Base-by-base conservation (phyloP, 192 early-diverging fungal genomes). In the Obelidium mucronatum region DNA sequence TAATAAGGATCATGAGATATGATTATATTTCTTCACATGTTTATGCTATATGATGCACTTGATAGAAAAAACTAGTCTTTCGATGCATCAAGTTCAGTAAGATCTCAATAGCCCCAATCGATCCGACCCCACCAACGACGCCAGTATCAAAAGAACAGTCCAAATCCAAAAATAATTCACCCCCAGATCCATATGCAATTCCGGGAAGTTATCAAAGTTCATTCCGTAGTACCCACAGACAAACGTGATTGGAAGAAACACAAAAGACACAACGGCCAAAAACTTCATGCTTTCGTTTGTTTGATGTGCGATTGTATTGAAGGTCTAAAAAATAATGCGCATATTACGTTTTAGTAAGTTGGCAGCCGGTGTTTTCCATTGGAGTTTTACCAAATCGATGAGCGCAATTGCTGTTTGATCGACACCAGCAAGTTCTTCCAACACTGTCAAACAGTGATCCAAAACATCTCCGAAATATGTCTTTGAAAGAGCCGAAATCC, bases 171-270 rank as follows among this genome's bases (percentile, higher is more conserved):
- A 58, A 58, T 58, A 58, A 11, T 8, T 24, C 8, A 58, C 8
- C 55, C 55, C 55, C 11, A 58, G 55, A 22, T 31, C 55, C 5
- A 24, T 24, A 28, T 58, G 55, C 55, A 58, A 58, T 31, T 58
- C 55, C 24, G 55, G 55, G 55, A 58, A 58, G 26, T 58, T 8
- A 1, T 28, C 30, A 58, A 58, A 58, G 55, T 58, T 58, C 55
- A 58, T 58, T 22, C 55, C 24, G 26, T 24, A 24, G 42, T 11
- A 44, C 44, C 55, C 55, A 58, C 26, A 58, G 11, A 48, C 40
- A 56, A 88, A 88, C 24, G 86, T 87, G 31, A 87, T 87, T 11
- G 87, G 87, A 0, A 87, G 73, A 51, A 88, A 88, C 54, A 88
- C 67, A 35, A 86, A 69, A 28, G 78, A 81, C 3, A 72, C 35